phyloP scores from a whole-genome alignment of 1,284 basidiomycete species.

The Apiotrichum akiyoshidainum region DNA sequence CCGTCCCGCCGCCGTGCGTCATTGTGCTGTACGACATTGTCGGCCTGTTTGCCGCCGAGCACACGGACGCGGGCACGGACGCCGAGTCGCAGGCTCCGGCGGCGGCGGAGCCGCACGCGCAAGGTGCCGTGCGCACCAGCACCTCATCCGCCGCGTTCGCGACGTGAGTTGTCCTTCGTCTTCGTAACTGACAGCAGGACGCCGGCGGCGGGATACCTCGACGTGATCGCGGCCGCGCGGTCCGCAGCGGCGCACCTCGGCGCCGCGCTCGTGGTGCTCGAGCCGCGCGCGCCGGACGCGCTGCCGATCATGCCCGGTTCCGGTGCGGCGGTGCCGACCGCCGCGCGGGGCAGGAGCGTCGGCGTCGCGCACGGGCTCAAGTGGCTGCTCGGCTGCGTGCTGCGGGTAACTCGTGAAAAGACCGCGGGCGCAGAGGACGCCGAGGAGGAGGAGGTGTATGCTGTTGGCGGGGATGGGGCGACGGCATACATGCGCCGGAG shows the following conservation, averaged over 20 bases:
- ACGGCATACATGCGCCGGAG: constrained; percentile 3
- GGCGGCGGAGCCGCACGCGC: no score
- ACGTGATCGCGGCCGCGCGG: constrained; percentile 28
- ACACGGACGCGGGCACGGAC: constrained; percentile 27
- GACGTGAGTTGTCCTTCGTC: constrained; percentile 12
- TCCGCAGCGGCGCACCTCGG: constrained; percentile 26
- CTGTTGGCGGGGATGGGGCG: neutral
- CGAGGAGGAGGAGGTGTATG: neutral
- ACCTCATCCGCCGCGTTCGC: constrained; percentile 10
- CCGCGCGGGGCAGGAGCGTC: constrained; percentile 26
- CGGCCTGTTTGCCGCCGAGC: constrained; percentile 28
- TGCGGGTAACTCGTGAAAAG: neutral
- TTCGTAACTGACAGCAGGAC: constrained; percentile 24
- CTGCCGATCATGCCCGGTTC: constrained; percentile 31
- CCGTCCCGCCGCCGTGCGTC: constrained; percentile 18
- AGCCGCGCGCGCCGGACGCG: constrained; percentile 27
- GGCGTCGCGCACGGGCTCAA: constrained; percentile 26
- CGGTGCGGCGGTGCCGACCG: constrained; percentile 11
- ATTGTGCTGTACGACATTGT: constrained; percentile 38
- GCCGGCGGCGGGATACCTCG: constrained; percentile 35
- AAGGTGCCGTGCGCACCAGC: no score
- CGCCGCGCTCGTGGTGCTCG: constrained; percentile 32
- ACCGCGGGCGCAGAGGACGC: neutral
- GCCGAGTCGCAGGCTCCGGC: no score
- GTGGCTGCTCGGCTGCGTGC: constrained; percentile 27